phyloP scores from a whole-genome alignment of 768 basidiomycete genomes.

The Trametes coccinea region DNA sequence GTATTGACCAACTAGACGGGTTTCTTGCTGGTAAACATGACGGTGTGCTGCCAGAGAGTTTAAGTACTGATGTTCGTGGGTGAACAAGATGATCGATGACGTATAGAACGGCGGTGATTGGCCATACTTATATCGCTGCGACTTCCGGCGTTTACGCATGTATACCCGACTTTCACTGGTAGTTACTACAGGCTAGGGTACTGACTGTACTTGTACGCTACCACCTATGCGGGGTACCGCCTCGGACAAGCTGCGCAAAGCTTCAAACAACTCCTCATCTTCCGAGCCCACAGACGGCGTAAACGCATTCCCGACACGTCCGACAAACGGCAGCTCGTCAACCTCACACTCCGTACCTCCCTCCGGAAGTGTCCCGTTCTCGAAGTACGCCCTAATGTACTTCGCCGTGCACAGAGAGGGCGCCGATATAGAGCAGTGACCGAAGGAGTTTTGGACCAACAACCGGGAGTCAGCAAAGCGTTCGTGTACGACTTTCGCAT shows the following conservation, averaged over 20 bases:
- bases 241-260: slow-evolving; percentile 4
- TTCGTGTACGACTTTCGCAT: slow-evolving; percentile 19
- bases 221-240: background rate
- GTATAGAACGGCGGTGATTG: no score
- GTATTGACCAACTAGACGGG: no score
- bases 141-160: no score
- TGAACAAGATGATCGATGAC: no score
- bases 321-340: slow-evolving; percentile 23
- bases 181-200: no score
- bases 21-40: no score
- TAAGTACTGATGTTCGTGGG: no score
- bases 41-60: no score
- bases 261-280: slow-evolving; percentile 20
- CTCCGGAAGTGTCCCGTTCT: slow-evolving; percentile 20
- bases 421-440: slow-evolving; percentile 23
- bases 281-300: slow-evolving; percentile 10
- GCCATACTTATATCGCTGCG: no score
- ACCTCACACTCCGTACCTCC: slow-evolving; percentile 24
- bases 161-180: no score
- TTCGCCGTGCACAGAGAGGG: slow-evolving; percentile 26
- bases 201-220: no score
- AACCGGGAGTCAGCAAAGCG: slow-evolving; percentile 20
- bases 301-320: background rate
- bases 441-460: slow-evolving; percentile 24
- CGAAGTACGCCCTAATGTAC: slow-evolving; percentile 22